Conservation (phyloP, 805 yeast species). For the Ogataea philodendri region DNA sequence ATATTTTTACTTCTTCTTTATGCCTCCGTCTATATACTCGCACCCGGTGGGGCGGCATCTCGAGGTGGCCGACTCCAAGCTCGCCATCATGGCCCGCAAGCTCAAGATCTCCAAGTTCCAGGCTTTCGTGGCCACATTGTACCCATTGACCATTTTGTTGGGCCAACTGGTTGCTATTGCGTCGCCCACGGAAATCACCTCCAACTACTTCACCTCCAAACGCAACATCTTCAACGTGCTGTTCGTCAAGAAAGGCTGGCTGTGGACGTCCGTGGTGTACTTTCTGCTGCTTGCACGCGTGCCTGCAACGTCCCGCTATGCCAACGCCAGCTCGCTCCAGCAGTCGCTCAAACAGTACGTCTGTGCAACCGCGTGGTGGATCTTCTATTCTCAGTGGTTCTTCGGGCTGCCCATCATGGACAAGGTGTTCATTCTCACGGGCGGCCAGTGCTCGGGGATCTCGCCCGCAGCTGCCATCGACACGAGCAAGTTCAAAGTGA, state of each 20-base stretch:
- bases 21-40: neutral
- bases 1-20: constrained; percentile 4
- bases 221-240: constrained; percentile 64
- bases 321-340: constrained; percentile 7
- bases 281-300: constrained; percentile 17
- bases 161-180: constrained; percentile 50
- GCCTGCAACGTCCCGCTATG: constrained; percentile 13
- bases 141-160: constrained; percentile 43
- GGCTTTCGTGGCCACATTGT: constrained; percentile 12
- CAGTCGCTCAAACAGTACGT: constrained; percentile 41
- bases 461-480: constrained; percentile 13
- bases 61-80: constrained; percentile 6
- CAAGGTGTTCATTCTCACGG: constrained; percentile 70
- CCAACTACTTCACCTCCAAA: constrained; percentile 57
- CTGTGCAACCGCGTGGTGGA: constrained; percentile 76
- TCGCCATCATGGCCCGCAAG: constrained; percentile 8
- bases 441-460: constrained; percentile 66
- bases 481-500: constrained; percentile 7
- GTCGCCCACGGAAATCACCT: constrained; percentile 45
- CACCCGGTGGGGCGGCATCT: constrained; percentile 17
- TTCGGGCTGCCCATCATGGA: constrained; percentile 90
- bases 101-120: constrained; percentile 13
- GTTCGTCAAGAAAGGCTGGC: constrained; percentile 91
- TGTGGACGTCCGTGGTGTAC: constrained; percentile 68
- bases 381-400: constrained; percentile 81